Evolutionary conservation across 371 early-diverging fungal species (phyloP).

Genomic region (Apophysomyces trapeziformis): DNA sequence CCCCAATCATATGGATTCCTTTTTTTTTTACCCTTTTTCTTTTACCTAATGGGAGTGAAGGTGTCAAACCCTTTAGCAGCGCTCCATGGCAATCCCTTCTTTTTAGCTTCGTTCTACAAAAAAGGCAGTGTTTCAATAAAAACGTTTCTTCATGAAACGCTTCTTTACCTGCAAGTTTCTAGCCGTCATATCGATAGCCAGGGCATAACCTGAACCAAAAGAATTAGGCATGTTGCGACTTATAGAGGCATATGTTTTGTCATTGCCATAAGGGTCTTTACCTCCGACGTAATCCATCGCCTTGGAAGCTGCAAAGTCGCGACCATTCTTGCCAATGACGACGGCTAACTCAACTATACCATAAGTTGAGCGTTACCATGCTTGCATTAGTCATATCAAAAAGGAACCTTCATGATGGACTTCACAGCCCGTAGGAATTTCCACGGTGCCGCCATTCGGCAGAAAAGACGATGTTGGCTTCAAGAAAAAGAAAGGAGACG

Average conservation of each 20-base stretch:
- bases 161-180: slow-evolving; percentile 75
- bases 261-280: slow-evolving; percentile 15
- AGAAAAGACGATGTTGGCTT: slow-evolving; percentile 93
- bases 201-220: slow-evolving; percentile 72
- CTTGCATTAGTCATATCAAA: neutral
- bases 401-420: slow-evolving; percentile 87
- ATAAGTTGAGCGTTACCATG: neutral
- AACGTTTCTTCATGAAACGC: neutral
- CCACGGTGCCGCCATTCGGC: slow-evolving; percentile 71
- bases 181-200: slow-evolving; percentile 94
- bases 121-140: neutral
- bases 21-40: no score
- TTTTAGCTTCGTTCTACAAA: slow-evolving; percentile 78
- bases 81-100: slow-evolving; percentile 89
- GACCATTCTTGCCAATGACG: slow-evolving; percentile 85
- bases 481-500: slow-evolving; percentile 89
- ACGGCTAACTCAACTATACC: slow-evolving; percentile 86
- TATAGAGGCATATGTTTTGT: neutral
- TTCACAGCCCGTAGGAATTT: slow-evolving; percentile 77
- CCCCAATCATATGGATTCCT: neutral
- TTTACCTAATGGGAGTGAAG: slow-evolving; percentile 86
- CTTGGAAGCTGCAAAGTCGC: slow-evolving; percentile 69
- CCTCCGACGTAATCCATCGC: slow-evolving; percentile 75
- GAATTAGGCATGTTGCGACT: neutral
- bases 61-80: slow-evolving; percentile 95